Conservation (phyloP, 768 basidiomycete genomes). For the Russula compacta region DNA sequence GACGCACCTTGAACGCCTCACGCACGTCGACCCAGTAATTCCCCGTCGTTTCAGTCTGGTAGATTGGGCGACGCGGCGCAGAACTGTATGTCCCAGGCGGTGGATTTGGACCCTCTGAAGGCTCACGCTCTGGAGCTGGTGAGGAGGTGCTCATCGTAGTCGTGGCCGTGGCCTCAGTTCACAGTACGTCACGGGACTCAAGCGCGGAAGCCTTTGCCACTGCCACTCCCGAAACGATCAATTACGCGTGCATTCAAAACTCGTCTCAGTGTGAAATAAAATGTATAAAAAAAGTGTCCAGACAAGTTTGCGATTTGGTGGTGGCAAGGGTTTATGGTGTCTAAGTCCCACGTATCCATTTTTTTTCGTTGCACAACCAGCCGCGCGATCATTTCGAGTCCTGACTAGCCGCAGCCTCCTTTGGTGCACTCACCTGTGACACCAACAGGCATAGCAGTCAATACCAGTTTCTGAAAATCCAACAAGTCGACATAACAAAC, state of each 20-base stretch:
- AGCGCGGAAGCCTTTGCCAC: not conserved
- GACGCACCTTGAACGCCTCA: constrained; percentile 29
- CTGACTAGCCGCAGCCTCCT: not conserved
- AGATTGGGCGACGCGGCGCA: constrained; percentile 16
- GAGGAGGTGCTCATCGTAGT: constrained; percentile 16
- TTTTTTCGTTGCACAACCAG: not conserved
- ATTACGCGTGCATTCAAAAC: not conserved
- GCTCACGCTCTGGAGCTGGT: not conserved
- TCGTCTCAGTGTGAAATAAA: not conserved
- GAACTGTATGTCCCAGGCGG: not conserved
- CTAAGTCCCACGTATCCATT: not conserved
- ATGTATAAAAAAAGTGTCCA: not conserved
- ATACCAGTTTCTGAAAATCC: not conserved
- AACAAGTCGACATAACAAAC: not conserved
- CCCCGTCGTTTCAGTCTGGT: constrained; percentile 29
- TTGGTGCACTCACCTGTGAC: not conserved
- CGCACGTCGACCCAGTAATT: constrained; percentile 28
- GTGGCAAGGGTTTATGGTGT: not conserved
- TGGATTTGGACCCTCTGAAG: constrained; percentile 15
- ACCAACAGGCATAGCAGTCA: not conserved
- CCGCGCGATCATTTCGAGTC: not conserved
- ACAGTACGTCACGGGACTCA: not conserved
- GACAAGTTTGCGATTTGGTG: not conserved
- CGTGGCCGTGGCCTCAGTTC: not conserved
- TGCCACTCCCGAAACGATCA: not conserved